A percentile compares a stretch with the other conserved stretches of the same genome.
phyloP scores from a whole-genome alignment of 768 basidiomycete species.

The Leucocoprinus birnbaumii region DNA sequence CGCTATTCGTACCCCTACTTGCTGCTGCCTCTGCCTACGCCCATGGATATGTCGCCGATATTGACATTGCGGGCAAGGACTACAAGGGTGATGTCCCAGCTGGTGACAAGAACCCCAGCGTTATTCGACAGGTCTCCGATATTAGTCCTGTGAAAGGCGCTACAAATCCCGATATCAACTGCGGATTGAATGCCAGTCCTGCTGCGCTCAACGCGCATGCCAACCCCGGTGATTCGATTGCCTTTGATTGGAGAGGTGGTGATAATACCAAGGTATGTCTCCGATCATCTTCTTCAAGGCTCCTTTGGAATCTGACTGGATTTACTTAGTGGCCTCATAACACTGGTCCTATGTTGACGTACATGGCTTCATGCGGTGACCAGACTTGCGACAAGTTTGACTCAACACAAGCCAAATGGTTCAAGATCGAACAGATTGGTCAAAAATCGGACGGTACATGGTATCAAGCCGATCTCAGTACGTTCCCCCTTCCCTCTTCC shows the following conservation, averaged over 20 bases:
- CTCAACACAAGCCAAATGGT: conserved; percentile 59
- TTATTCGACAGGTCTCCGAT: conserved; percentile 37
- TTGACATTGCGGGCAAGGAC: conserved; percentile 37
- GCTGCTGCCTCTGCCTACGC: conserved; percentile 36
- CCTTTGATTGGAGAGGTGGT: conserved; percentile 55
- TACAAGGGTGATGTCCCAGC: conserved; percentile 28
- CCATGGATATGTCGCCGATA: conserved; percentile 38
- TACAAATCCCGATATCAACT: conserved; percentile 54
- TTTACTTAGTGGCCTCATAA: conserved; percentile 45
- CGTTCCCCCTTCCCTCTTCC: conserved; percentile 18
- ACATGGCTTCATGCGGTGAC: conserved; percentile 63
- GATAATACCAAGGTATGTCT: conserved; percentile 30
- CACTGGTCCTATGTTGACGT: conserved; percentile 70
- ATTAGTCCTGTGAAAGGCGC: conserved; percentile 50
- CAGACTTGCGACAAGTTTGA: conserved; percentile 60
- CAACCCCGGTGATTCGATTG: conserved; percentile 54
- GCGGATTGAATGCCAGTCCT: conserved; percentile 51
- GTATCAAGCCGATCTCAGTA: conserved; percentile 55
- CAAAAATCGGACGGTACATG: conserved; percentile 38
- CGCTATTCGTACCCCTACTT: conserved; percentile 29
- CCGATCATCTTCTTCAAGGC: conserved; percentile 4
- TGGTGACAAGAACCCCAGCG: conserved; percentile 22
- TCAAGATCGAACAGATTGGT: conserved; percentile 63
- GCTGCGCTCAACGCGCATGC: conserved; percentile 51
- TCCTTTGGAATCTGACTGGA: conserved; percentile 1